phyloP scores from a whole-genome alignment of 2,329 filamentous ascomycete species.

The Ceratocystis huliohia region DNA sequence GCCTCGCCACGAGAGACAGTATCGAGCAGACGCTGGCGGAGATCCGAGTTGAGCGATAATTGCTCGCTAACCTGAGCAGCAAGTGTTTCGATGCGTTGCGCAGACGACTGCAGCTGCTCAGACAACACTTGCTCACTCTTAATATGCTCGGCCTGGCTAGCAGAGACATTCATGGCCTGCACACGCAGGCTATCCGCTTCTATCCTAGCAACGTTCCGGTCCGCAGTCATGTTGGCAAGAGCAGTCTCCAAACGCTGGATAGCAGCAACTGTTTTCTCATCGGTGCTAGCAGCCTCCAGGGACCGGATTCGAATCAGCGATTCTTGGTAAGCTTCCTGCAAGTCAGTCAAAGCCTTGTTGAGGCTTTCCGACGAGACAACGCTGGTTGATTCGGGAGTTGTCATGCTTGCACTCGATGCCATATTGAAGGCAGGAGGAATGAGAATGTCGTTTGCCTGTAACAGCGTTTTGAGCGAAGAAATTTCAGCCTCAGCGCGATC shows the following conservation, averaged over 20 bases:
- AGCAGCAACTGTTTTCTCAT: slow-evolving; percentile 49
- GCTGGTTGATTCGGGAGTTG: slow-evolving; percentile 24
- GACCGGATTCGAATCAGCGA: slow-evolving; percentile 54
- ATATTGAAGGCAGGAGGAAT: slow-evolving; percentile 49
- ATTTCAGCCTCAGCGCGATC: slow-evolving; percentile 94
- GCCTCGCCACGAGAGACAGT: slow-evolving; percentile 74
- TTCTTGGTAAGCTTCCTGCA: slow-evolving; percentile 58
- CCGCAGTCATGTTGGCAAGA: slow-evolving; percentile 54
- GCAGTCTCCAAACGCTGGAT: slow-evolving; percentile 54
- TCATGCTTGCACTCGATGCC: slow-evolving; percentile 26
- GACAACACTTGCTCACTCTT: slow-evolving; percentile 52
- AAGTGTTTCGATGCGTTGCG: slow-evolving; percentile 65
- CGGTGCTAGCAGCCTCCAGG: slow-evolving; percentile 43
- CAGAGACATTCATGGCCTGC: slow-evolving; percentile 46
- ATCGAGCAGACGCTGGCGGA: slow-evolving; percentile 63
- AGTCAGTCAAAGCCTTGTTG: slow-evolving; percentile 58
- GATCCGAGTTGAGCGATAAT: slow-evolving; percentile 59
- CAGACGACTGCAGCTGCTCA: slow-evolving; percentile 58
- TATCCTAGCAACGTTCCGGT: slow-evolving; percentile 58
- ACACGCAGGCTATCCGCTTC: slow-evolving; percentile 50
- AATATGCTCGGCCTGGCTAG: slow-evolving; percentile 43
- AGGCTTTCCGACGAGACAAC: slow-evolving; percentile 56
- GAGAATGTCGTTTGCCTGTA: slow-evolving; percentile 71
- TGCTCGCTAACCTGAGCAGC: slow-evolving; percentile 69
- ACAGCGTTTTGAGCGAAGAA: slow-evolving; percentile 60